Evolutionary conservation across 1,284 basidiomycete species (phyloP).

Genomic region (Anthracocystis setariae): DNA sequence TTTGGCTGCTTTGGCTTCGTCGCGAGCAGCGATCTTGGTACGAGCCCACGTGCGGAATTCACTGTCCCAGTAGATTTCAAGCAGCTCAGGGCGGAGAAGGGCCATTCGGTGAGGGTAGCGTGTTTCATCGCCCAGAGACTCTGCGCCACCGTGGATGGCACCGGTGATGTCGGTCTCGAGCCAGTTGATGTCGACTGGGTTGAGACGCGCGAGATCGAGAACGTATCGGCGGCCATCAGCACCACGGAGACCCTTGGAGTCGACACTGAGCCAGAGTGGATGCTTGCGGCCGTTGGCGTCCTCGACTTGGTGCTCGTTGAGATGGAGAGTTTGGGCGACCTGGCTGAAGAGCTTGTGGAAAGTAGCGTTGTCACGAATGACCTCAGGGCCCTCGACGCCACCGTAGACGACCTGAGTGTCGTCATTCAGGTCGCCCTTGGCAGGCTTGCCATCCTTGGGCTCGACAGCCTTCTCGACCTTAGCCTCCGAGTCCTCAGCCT

Average conservation of each 20-base stretch:
- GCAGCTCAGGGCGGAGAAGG: slow-evolving; percentile 73
- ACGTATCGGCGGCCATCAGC: slow-evolving; percentile 73
- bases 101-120: slow-evolving; percentile 72
- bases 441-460: slow-evolving; percentile 81
- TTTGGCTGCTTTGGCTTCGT: slow-evolving; percentile 41
- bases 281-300: slow-evolving; percentile 70
- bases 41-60: slow-evolving; percentile 72
- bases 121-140: slow-evolving; percentile 9
- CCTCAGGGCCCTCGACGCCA: slow-evolving; percentile 70
- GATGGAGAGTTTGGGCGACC: slow-evolving; percentile 70
- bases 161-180: slow-evolving; percentile 71
- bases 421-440: slow-evolving; percentile 65
- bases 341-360: slow-evolving; percentile 72
- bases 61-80: slow-evolving; percentile 72
- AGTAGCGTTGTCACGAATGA: slow-evolving; percentile 68
- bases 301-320: slow-evolving; percentile 71
- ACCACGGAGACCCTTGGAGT: slow-evolving; percentile 73
- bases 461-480: slow-evolving; percentile 69
- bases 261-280: slow-evolving; percentile 71
- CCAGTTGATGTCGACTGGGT: slow-evolving; percentile 73
- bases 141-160: slow-evolving; percentile 55
- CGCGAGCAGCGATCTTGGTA: slow-evolving; percentile 67
- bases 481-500: slow-evolving; percentile 31
- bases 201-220: slow-evolving; percentile 72
- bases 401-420: slow-evolving; percentile 71